These are phyloP conservation scores for Globisporangium cederbergense DNA, from an alignment of 352 stramenopile genomes.

Conservation along the genomic window DNA sequence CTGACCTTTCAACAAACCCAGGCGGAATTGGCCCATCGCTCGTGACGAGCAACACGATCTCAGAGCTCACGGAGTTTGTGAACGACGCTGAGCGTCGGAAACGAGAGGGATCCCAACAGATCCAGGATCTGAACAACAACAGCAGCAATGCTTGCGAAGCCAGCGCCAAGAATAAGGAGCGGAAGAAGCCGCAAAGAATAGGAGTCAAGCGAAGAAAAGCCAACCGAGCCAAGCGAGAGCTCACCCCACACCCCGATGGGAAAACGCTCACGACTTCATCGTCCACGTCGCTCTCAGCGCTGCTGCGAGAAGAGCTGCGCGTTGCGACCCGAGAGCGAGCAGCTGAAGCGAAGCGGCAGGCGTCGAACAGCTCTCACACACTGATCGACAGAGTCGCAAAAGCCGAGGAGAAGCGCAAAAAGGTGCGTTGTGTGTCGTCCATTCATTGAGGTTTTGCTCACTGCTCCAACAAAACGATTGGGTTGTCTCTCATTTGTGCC, in stretches of 20 bases:
- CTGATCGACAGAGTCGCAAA: slow-evolving; percentile 47
- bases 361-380: slow-evolving; percentile 16
- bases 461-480: neutral
- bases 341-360: neutral
- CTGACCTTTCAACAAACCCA: neutral
- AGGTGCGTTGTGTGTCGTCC: slow-evolving; percentile 27
- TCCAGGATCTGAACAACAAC: neutral
- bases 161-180: neutral
- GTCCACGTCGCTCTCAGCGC: slow-evolving; percentile 28
- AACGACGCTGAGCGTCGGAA: slow-evolving; percentile 32
- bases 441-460: neutral
- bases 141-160: neutral
- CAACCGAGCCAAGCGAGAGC: neutral
- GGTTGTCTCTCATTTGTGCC: neutral
- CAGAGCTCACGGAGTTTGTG: slow-evolving; percentile 28
- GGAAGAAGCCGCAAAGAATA: slow-evolving; percentile 1
- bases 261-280: slow-evolving; percentile 1
- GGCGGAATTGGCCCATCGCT: neutral
- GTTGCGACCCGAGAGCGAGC: slow-evolving; percentile 16
- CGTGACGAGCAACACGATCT: slow-evolving; percentile 15
- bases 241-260: neutral
- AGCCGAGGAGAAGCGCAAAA: slow-evolving; percentile 54
- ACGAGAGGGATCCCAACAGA: slow-evolving; percentile 8
- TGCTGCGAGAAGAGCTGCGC: slow-evolving; percentile 35
- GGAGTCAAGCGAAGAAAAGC: neutral